phyloP scores from a whole-genome alignment of 129 eudicot species.

The Saussurea involucrata region DNA sequence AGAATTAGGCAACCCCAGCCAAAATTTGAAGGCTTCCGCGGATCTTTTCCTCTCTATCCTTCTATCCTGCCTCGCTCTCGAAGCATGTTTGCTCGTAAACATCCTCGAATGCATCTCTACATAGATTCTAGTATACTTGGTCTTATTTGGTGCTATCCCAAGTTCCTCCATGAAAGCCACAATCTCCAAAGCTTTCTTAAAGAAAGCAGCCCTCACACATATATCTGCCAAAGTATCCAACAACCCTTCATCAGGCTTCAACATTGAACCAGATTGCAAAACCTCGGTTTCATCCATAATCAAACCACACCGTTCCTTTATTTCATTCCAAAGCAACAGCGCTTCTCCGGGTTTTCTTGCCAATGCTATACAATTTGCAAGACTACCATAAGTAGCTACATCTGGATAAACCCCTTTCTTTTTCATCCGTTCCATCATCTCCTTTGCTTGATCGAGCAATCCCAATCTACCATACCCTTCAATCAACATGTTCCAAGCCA shows the following conservation, averaged over 20 bases:
- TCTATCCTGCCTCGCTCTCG: conserved; percentile 87
- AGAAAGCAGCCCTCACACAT: conserved; percentile 96
- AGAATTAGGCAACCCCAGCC: conserved; percentile 93
- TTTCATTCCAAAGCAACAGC: conserved; percentile 82
- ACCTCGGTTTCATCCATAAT: conserved; percentile 19
- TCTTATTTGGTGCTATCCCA: conserved; percentile 81
- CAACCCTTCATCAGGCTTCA: conserved; percentile 87
- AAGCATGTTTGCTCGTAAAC: conserved; percentile 98
- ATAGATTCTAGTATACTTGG: conserved; percentile 79
- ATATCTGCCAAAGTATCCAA: conserved; percentile 94
- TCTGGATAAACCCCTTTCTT: conserved; percentile 74
- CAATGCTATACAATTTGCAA: conserved; percentile 78
- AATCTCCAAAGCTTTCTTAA: conserved; percentile 91
- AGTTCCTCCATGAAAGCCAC: conserved; percentile 96
- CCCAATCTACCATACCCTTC: conserved; percentile 83
- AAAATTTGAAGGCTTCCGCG: conserved; percentile 97
- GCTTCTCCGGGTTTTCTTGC: conserved; percentile 98
- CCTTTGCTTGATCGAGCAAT: conserved; percentile 67
- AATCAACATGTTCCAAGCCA: conserved; percentile 94
- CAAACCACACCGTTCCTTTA: conserved; percentile 75
- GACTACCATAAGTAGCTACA: conserved; percentile 88
- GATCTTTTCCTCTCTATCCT: conserved; percentile 84
- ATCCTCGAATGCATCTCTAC: conserved; percentile 99
- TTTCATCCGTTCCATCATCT: conserved; percentile 60
- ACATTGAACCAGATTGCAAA: conserved; percentile 31